These are phyloP conservation scores for Trichoderma brevicompactum DNA, from an alignment of 2,329 filamentous ascomycete species.

Conservation along the genomic window DNA sequence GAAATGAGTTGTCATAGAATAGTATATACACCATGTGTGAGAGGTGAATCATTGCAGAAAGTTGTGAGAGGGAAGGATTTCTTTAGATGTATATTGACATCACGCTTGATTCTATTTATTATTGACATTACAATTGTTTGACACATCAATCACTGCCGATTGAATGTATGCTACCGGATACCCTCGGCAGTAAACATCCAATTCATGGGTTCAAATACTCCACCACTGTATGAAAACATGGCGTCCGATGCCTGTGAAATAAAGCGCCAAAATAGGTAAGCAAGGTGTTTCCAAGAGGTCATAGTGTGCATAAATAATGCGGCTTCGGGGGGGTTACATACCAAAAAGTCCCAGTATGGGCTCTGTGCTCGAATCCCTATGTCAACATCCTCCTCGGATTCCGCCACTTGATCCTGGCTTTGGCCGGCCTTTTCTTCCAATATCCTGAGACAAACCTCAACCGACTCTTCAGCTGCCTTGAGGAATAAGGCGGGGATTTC, in stretches of 20 bases:
- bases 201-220: conserved; percentile 19
- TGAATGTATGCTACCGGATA: background rate
- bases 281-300: background rate
- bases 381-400: background rate
- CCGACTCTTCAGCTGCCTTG: conserved; percentile 44
- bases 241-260: background rate
- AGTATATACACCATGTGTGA: background rate
- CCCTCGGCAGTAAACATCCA: conserved; percentile 26
- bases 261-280: background rate
- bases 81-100: background rate
- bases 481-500: conserved; percentile 44
- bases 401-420: conserved; percentile 10
- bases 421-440: conserved; percentile 41
- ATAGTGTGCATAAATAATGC: no score
- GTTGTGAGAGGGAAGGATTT: no score
- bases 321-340: conserved; percentile 21
- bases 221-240: conserved; percentile 20
- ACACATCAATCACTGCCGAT: no score
- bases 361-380: conserved; percentile 20
- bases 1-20: accelerated
- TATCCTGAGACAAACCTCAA: conserved; percentile 40
- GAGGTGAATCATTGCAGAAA: no score
- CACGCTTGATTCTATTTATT: background rate
- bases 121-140: no score
- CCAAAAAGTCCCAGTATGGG: conserved; percentile 37